These are phyloP conservation scores for Ogataea nakhonphanomensis DNA, from an alignment of 805 yeast species.

Conservation along the genomic window DNA sequence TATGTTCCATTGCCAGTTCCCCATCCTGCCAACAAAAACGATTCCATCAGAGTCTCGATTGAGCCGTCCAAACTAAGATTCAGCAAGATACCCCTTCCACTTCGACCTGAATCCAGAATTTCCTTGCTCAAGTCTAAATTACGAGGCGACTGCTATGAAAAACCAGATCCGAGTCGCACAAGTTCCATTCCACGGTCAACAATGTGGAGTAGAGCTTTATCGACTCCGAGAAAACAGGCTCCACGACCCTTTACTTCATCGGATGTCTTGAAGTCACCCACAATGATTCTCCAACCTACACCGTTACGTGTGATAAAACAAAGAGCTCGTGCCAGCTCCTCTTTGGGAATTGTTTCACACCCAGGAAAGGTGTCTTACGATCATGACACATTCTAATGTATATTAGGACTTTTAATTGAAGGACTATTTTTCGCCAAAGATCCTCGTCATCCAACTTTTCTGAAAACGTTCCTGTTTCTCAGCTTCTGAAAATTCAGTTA, in stretches of 20 bases:
- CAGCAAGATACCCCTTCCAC: conserved; percentile 29
- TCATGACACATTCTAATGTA: conserved; percentile 32
- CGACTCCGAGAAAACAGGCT: conserved; percentile 1
- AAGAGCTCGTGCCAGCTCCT: conserved; percentile 23
- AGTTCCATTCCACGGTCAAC: conserved; percentile 9
- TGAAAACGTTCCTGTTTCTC: conserved; percentile 38
- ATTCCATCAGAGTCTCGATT: background rate
- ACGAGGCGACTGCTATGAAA: background rate
- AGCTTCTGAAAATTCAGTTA: conserved; percentile 40
- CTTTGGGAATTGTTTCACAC: conserved; percentile 13
- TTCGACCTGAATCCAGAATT: conserved; percentile 25
- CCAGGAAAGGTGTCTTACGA: conserved; percentile 9
- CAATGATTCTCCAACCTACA: conserved; percentile 18
- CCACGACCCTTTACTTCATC: conserved; percentile 3
- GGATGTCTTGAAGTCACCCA: conserved; percentile 7
- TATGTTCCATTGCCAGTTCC: conserved; percentile 30
- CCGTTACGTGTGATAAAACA: conserved; percentile 21
- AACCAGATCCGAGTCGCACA: conserved; percentile 1
- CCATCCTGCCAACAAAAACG: conserved; percentile 17
- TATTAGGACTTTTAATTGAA: conserved; percentile 1
- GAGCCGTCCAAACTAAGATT: conserved; percentile 1
- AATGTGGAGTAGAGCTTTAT: background rate
- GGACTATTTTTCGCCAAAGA: conserved; percentile 42
- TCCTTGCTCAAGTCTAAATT: conserved; percentile 18
- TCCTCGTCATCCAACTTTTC: conserved; percentile 36